Base-by-base conservation (phyloP, 371 early-diverging fungal species). In the Umbelopsis sp. region DNA sequence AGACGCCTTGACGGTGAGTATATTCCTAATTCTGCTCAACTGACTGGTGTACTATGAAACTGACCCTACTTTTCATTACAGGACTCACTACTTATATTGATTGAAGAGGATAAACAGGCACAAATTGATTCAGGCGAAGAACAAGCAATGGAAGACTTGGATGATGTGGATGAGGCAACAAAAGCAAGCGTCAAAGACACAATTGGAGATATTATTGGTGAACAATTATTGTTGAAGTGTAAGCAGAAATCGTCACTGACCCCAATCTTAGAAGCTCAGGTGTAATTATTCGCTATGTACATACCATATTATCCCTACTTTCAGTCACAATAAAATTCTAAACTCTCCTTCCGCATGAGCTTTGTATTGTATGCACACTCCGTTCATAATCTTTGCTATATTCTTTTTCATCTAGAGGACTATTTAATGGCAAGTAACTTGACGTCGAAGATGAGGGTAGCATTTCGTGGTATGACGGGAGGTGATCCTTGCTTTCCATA, bases 401-500 rank as follows among this genome's bases (percentile, higher is more conserved):
- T 35, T 57, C 18, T 37, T 18, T 12, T 57, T 53, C 35, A 12
- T 41, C 41, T 35, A 35, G 11, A 35, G 35, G 29, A 11, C 57
- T 57, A 51, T 74, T 87, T 87, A 45, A 87, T 79, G 14, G 74
- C 80, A 9, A 89, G 70, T 53, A 93, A 74, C 73, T 93, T 91
- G 74, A 93, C 86, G 69, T 92, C 93, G 77, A 94, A 94, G 41
- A 78, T 78, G 44, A 94, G 82, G 35, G 89, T 89, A 12, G 91
- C 81, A 80, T 92, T 92, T 38, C 73, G 70, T 16, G 94, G 94
- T 65, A 93, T 93, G 44, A 90, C 91, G 53, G 92, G 91, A 8
- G 92, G 91, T 18, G 89, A 87, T 57, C 91, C 92, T 29, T 84
- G 79, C 51, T 80, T 66, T n/a, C 96, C 96, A 70, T 96, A 95